Evolutionary conservation across 164 flowering plant species (phyloP).

Genomic region (Macadamia tetraphylla): DNA sequence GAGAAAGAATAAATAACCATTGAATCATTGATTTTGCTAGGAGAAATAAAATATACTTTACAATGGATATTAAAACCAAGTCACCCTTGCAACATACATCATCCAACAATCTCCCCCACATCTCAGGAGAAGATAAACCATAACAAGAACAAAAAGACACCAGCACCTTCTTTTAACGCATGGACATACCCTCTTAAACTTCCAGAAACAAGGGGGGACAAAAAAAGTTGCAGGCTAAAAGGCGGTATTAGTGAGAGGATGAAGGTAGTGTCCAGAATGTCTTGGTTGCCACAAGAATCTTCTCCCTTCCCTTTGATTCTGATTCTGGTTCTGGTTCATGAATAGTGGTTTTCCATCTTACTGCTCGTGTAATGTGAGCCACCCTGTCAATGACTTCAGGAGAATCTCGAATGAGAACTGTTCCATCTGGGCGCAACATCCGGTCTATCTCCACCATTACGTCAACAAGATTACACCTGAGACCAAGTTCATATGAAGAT

Average conservation of each 20-base stretch:
- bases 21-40: not conserved
- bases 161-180: not conserved
- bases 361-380: conserved; percentile 53
- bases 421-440: conserved; percentile 89
- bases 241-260: conserved; percentile 33
- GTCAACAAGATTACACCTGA: conserved; percentile 90
- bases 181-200: not conserved
- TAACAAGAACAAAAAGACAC: not conserved
- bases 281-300: conserved; percentile 79
- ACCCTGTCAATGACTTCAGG: conserved; percentile 76
- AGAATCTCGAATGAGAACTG: conserved; percentile 67
- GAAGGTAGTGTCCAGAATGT: conserved; percentile 52
- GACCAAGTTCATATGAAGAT: not conserved
- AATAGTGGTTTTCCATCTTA: conserved; percentile 57
- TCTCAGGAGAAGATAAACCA: not conserved
- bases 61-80: not conserved
- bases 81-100: not conserved
- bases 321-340: conserved; percentile 76
- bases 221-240: conserved; percentile 9
- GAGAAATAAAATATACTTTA: not conserved
- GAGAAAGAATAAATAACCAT: too few species aligned
- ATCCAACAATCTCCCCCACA: too few species aligned
- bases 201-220: conserved; percentile 6
- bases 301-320: conserved; percentile 69
- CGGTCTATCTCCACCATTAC: conserved; percentile 90